A percentile compares a stretch with the other conserved stretches of the same genome.
Conservation (phyloP, 106 monocot genomes). For the Apostasia shenzhenica region DNA sequence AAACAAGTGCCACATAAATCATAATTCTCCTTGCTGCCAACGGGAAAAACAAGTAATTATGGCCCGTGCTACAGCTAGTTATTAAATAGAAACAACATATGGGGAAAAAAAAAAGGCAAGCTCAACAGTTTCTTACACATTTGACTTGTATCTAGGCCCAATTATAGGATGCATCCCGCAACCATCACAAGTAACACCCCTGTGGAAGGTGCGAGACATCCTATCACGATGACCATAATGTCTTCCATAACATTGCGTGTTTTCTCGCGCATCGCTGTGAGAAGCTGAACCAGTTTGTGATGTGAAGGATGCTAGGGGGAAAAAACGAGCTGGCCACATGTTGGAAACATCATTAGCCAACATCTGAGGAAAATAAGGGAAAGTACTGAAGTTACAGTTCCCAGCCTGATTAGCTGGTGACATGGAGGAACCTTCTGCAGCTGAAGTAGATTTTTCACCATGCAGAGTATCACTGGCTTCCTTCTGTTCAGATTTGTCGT, state of each 20-base stretch:
- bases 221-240: conserved; percentile 2
- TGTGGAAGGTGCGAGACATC: conserved; percentile 37
- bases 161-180: conserved; percentile 85
- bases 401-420: background rate
- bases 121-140: conserved; percentile 40
- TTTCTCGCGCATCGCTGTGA: background rate
- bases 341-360: too few species aligned
- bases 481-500: conserved; percentile 2
- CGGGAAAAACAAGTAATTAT: background rate
- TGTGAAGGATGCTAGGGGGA: background rate
- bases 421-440: background rate
- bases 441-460: conserved; percentile 18
- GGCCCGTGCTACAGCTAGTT: too few species aligned
- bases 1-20: conserved; percentile 17
- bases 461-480: conserved; percentile 3
- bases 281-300: conserved; percentile 5
- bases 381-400: background rate
- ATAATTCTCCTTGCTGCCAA: conserved; percentile 17
- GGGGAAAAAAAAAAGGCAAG: background rate
- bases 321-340: too few species aligned
- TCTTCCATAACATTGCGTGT: conserved; percentile 4
- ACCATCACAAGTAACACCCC: conserved; percentile 64
- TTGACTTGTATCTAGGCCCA: conserved; percentile 82
- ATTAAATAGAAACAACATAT: conserved; percentile 3
- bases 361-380: background rate